phyloP scores from a whole-genome alignment of 1,284 basidiomycete genomes.

The Singerocomus inundabilis region DNA sequence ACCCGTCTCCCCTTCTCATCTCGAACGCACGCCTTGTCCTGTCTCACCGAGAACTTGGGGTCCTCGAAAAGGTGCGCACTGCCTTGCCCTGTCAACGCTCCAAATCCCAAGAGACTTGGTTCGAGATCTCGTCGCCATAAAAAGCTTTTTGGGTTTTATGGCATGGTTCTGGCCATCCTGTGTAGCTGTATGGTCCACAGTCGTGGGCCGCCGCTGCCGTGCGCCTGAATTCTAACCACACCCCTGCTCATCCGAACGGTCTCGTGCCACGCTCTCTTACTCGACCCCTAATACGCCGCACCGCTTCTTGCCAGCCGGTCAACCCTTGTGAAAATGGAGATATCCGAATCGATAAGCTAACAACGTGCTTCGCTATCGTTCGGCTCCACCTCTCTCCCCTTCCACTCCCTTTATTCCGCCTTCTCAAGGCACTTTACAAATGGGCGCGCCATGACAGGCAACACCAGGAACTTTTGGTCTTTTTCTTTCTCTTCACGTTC shows the following conservation, averaged over 20 bases:
- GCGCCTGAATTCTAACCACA: slow-evolving; percentile 7
- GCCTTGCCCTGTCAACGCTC: slow-evolving; percentile 5
- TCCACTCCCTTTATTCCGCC: too few species aligned
- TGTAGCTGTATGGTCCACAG: too few species aligned
- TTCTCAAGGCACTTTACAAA: slow-evolving; percentile 3
- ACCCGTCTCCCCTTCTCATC: slow-evolving; percentile 1
- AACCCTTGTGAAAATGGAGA: slow-evolving; percentile 22
- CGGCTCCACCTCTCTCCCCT: not conserved
- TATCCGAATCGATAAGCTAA: slow-evolving; percentile 26
- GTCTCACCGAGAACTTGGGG: not conserved
- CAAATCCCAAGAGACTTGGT: slow-evolving; percentile 2
- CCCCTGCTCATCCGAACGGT: not conserved
- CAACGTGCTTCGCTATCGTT: slow-evolving; percentile 12
- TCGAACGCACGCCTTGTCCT: slow-evolving; percentile 2
- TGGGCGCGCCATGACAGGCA: not conserved
- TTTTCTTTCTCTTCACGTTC: too few species aligned
- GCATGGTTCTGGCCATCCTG: slow-evolving; percentile 20
- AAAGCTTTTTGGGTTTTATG: not conserved
- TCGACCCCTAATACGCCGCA: slow-evolving; percentile 21
- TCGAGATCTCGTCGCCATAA: slow-evolving; percentile 10
- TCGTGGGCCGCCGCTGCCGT: slow-evolving; percentile 20
- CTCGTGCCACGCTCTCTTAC: slow-evolving; percentile 9
- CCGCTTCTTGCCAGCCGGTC: slow-evolving; percentile 7
- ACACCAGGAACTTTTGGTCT: slow-evolving; percentile 2
- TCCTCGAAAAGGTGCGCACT: slow-evolving; percentile 2